Evolutionary conservation across 2,329 filamentous ascomycete genomes (phyloP).

Genomic region (Aspergillus ibericus): DNA sequence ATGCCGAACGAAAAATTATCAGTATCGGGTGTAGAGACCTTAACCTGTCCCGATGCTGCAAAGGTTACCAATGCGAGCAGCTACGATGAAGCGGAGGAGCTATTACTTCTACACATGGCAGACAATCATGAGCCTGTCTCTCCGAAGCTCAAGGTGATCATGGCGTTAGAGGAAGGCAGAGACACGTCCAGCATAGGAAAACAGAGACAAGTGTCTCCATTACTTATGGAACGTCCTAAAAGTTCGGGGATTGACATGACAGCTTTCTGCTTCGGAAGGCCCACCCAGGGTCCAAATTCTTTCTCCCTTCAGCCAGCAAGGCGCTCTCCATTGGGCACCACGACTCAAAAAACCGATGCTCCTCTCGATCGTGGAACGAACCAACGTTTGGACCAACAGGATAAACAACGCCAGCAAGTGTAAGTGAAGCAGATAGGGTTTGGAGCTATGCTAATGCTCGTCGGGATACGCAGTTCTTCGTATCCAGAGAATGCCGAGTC

Average conservation of each 20-base stretch:
- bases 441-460: not conserved
- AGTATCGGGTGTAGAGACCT: not conserved
- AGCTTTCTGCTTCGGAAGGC: slow-evolving; percentile 38
- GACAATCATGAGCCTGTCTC: slow-evolving; percentile 16
- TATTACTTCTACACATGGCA: slow-evolving; percentile 21
- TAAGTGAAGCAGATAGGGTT: not conserved
- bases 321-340: not conserved
- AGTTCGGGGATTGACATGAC: slow-evolving; percentile 30
- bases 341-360: not conserved
- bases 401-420: not conserved
- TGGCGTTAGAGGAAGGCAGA: slow-evolving; percentile 14
- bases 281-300: slow-evolving; percentile 22
- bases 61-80: not conserved
- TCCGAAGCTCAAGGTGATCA: slow-evolving; percentile 14
- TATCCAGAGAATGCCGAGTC: not conserved
- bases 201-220: slow-evolving; percentile 13
- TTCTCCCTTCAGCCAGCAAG: slow-evolving; percentile 26
- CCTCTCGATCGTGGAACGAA: not conserved
- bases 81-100: slow-evolving; percentile 20
- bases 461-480: not conserved
- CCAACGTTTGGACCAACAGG: not conserved
- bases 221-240: slow-evolving; percentile 34
- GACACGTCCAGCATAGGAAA: slow-evolving; percentile 5
- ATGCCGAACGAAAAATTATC: not conserved
- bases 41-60: not conserved